These are phyloP conservation scores for Cercospora citrullina DNA, from an alignment of 2,329 filamentous ascomycete genomes.

Conservation along the genomic window DNA sequence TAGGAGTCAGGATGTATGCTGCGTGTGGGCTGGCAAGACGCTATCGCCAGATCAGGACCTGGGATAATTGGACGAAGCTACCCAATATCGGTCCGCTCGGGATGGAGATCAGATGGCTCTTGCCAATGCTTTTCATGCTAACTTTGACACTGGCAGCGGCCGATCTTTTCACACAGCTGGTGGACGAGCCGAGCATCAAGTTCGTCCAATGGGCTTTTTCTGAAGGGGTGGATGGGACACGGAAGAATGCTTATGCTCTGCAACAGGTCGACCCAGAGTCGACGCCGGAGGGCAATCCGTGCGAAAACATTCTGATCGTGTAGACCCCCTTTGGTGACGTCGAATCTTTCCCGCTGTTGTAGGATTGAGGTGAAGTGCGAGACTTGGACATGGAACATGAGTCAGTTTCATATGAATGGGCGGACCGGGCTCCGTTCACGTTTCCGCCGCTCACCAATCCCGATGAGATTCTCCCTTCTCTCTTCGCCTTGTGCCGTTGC, in stretches of 20 bases:
- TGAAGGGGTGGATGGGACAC: no score
- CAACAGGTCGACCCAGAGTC: no score
- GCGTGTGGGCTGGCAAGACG: conserved; percentile 37
- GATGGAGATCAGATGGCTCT: neutral
- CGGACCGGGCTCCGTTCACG: neutral
- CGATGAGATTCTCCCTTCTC: neutral
- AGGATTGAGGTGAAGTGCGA: neutral
- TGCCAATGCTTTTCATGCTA: neutral
- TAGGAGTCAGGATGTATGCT: conserved; percentile 64
- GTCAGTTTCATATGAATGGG: neutral
- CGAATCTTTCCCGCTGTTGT: no score
- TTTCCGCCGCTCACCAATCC: neutral
- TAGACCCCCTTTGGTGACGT: no score
- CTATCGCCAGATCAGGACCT: neutral
- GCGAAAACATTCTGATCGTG: no score
- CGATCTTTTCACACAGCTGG: neutral
- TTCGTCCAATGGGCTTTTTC: no score
- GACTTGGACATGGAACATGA: neutral
- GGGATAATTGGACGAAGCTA: neutral
- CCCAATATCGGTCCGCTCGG: neutral
- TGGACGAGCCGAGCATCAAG: no score
- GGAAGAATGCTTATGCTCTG: no score
- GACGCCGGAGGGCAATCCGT: no score
- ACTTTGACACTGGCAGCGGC: neutral
- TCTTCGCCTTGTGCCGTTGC: neutral